A percentile compares a stretch with the other conserved stretches of the same genome.
phyloP scores from a whole-genome alignment of 768 basidiomycete genomes.

The Termitomyces sp. region DNA sequence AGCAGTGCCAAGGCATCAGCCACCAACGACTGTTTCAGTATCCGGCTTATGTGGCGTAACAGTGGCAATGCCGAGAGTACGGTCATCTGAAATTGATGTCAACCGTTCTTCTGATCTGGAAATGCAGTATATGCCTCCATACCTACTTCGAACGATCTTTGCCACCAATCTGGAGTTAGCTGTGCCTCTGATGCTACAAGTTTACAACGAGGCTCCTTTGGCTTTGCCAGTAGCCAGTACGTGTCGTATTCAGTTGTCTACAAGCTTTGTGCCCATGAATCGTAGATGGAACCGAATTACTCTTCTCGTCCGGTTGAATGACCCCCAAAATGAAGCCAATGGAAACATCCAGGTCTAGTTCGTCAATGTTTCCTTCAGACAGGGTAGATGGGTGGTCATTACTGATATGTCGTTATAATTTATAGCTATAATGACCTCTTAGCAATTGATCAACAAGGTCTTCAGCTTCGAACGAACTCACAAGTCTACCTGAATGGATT shows the following conservation, averaged over 20 bases:
- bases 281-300: slow-evolving; percentile 67
- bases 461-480: slow-evolving; percentile 56
- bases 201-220: slow-evolving; percentile 60
- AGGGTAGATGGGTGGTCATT: not conserved
- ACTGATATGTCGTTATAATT: not conserved
- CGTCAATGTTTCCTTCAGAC: slow-evolving; percentile 21
- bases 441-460: slow-evolving; percentile 49
- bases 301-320: slow-evolving; percentile 72
- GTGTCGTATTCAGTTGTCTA: slow-evolving; percentile 20
- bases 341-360: slow-evolving; percentile 68
- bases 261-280: slow-evolving; percentile 2
- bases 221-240: slow-evolving; percentile 57
- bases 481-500: slow-evolving; percentile 57
- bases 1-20: slow-evolving; percentile 58
- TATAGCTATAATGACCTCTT: slow-evolving; percentile 63
- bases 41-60: slow-evolving; percentile 72
- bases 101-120: not conserved
- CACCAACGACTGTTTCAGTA: slow-evolving; percentile 66
- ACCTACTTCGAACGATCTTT: slow-evolving; percentile 55
- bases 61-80: slow-evolving; percentile 66
- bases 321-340: slow-evolving; percentile 59
- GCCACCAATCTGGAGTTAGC: slow-evolving; percentile 42
- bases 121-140: slow-evolving; percentile 74
- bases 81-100: slow-evolving; percentile 12
- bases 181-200: slow-evolving; percentile 75